Conservation (phyloP, 169 alveolate genomes). For the Pseudocohnilembus persalinus region DNA sequence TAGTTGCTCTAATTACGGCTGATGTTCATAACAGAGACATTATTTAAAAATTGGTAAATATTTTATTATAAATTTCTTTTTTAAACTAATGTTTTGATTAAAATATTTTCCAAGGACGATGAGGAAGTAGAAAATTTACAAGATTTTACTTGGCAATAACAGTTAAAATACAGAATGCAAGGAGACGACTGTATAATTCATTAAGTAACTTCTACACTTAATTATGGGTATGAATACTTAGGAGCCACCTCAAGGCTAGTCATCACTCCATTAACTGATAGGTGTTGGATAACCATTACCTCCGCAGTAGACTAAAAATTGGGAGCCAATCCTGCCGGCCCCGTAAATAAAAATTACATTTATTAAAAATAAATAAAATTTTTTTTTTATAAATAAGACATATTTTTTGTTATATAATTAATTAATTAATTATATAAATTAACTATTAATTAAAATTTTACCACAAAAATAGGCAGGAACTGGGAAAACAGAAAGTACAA, state of each 20-base stretch:
- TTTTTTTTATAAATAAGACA: too few relatives aligned
- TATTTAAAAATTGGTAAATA: conserved; percentile 61
- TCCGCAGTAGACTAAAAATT: conserved; percentile 79
- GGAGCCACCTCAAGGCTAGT: conserved; percentile 86
- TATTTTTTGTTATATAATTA: too few relatives aligned
- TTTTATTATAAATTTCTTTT: too few relatives aligned
- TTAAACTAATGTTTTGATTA: too few relatives aligned
- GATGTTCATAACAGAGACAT: conserved; percentile 84
- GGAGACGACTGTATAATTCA: conserved; percentile 74
- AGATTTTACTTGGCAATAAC: conserved; percentile 83
- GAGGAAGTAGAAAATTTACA: conserved; percentile 55
- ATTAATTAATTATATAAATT: too few relatives aligned
- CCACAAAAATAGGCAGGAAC: too few relatives aligned
- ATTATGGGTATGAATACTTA: conserved; percentile 81
- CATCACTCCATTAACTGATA: conserved; percentile 88
- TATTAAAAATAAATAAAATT: too few relatives aligned
- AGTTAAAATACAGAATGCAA: conserved; percentile 75
- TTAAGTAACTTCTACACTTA: conserved; percentile 63
- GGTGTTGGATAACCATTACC: conserved; percentile 92
- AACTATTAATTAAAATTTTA: too few relatives aligned
- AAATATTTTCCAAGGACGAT: too few relatives aligned
- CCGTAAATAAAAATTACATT: too few relatives aligned
- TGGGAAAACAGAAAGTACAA: conserved; percentile 97
- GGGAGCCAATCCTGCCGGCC: conserved; percentile 96
- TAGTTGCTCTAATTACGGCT: conserved; percentile 71